A percentile compares a stretch with the other conserved stretches of the same genome.
Evolutionary conservation across 2,329 filamentous ascomycete species (phyloP).

Genomic region (Cladosporium sp.): DNA sequence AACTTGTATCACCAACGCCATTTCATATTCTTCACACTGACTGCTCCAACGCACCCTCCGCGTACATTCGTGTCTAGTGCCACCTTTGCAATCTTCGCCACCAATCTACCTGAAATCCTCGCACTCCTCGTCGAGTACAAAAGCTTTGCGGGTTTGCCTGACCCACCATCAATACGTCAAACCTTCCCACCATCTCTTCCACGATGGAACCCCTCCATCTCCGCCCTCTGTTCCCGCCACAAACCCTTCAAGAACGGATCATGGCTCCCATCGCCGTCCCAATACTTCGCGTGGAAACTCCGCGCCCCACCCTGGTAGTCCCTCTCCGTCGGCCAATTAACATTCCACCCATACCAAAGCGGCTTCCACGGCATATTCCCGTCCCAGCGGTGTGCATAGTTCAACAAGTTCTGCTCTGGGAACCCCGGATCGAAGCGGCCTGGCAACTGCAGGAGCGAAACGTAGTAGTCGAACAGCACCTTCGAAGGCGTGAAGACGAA

Average conservation of each 20-base stretch:
- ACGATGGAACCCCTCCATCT: constrained; percentile 30
- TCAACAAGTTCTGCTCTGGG: constrained; percentile 37
- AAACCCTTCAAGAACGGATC: constrained; percentile 31
- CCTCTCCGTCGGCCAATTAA: constrained; percentile 35
- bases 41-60: too few species aligned
- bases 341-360: constrained; percentile 36
- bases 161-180: too few species aligned
- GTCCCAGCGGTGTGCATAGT: constrained; percentile 35
- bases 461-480: constrained; percentile 35
- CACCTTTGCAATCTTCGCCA: too few species aligned
- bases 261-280: constrained; percentile 34
- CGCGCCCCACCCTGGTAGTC: constrained; percentile 33
- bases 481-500: constrained; percentile 34
- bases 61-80: too few species aligned
- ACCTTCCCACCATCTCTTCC: not conserved
- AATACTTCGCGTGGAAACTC: constrained; percentile 39
- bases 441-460: constrained; percentile 27
- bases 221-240: constrained; percentile 33
- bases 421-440: constrained; percentile 32
- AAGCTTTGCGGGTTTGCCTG: too few species aligned
- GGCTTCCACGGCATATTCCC: constrained; percentile 40
- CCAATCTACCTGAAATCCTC: too few species aligned
- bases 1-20: too few species aligned
- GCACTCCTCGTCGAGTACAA: too few species aligned
- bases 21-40: too few species aligned